Base-by-base conservation (phyloP, 352 stramenopile species). In the Globisporangium alternatum region DNA sequence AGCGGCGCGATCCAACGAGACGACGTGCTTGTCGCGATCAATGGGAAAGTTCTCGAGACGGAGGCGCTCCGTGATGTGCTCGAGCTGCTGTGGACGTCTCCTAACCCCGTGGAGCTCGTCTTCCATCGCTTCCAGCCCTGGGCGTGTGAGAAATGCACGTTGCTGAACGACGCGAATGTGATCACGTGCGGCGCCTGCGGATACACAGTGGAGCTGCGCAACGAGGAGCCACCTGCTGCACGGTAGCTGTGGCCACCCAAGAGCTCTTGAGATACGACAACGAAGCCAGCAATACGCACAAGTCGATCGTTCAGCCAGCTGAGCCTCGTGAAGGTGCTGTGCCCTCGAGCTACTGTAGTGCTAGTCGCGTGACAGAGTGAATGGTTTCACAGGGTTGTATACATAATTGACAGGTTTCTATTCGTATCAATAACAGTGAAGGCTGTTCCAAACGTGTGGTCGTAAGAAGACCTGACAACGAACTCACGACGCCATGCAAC, bases 131-230 rank as follows among this genome's bases (percentile, higher is more conserved):
- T 76, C 13, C 67, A 85, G 49, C 64, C 74, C 15, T 95, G 86
- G 86, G 61, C 76, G 39, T 95, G 86, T 71, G 72, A 76, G 58
- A 75, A 74, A 4, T 95, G 86, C 64, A 95, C 86, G n/a, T 76
- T 95, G 3, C 56, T 88, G 12, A 95, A 95, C 61, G 64, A 80
- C 21, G 25, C 58, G 0, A 68, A 65, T 12, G 71, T 68, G 31
- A 56, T 66, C 2, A 64, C 45, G 13, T 95, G 84, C 58, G 80
- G 66, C 5, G 86, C 75, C 17, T 95, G 86, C 53, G 81, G 76
- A 3, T 62, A 84, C 41, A 56, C 60, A 9, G 69, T 72, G 4
- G 56, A 67, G 43, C 48, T 75, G 8, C 19, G 52, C 30, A 58
- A 58, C 52, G 8, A 6, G 39, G 30, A 39, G 41, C 5, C 37